Percentiles rank a stretch among this genome's conserved stretches.
Conservation (phyloP, 805 yeast genomes). For the Metschnikowia borealis region DNA sequence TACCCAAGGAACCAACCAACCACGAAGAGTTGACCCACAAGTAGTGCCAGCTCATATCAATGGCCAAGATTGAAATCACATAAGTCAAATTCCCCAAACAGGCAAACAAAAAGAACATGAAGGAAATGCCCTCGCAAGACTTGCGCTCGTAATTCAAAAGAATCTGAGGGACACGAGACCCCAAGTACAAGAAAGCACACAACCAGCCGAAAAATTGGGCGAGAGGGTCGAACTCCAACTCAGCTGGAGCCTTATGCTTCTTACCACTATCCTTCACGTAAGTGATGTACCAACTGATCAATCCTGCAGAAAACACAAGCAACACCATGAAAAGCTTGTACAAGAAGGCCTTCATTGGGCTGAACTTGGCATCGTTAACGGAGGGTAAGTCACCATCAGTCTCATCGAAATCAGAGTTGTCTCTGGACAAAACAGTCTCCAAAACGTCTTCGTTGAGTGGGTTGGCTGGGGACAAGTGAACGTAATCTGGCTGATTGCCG, state of each 20-base stretch:
- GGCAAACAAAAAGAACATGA: conserved; percentile 90
- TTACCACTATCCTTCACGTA: conserved; percentile 42
- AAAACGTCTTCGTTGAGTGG: conserved; percentile 71
- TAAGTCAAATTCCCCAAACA: conserved; percentile 91
- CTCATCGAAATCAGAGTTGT: conserved; percentile 17
- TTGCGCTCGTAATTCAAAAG: conserved; percentile 78
- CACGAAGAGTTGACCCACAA: conserved; percentile 82
- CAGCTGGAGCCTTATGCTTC: conserved; percentile 31
- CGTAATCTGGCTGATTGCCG: conserved; percentile 58
- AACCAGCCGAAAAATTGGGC: conserved; percentile 88
- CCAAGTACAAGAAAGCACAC: conserved; percentile 71
- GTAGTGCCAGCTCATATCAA: conserved; percentile 66
- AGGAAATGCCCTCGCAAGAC: conserved; percentile 92
- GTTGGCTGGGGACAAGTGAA: conserved; percentile 84
- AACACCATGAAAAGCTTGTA: conserved; percentile 51
- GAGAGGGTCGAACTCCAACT: conserved; percentile 60
- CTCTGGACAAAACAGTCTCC: conserved; percentile 54
- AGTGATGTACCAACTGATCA: conserved; percentile 82
- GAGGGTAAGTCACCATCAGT: conserved; percentile 26
- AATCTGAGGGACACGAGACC: conserved; percentile 92
- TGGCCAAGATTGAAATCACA: conserved; percentile 77
- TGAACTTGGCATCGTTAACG: conserved; percentile 13
- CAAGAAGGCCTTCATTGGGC: conserved; percentile 21
- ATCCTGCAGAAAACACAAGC: conserved; percentile 70
- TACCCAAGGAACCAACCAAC: conserved; percentile 90